Evolutionary conservation across 2,329 filamentous ascomycete species (phyloP).

Genomic region (Aspergillus pseudoviridinutans): DNA sequence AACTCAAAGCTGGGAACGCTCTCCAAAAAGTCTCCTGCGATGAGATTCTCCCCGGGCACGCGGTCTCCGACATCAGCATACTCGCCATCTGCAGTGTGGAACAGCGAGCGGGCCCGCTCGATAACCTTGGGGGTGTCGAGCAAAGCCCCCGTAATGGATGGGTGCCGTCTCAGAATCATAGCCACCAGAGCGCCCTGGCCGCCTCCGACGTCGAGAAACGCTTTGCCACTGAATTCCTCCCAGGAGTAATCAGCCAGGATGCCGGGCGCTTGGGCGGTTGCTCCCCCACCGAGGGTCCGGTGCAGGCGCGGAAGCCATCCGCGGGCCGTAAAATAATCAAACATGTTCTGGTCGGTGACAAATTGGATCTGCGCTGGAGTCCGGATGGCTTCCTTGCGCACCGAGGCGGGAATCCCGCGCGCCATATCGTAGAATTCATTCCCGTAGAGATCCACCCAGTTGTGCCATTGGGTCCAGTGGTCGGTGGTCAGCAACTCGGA

Average conservation of each 20-base stretch:
- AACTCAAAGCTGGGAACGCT: slow-evolving; percentile 28
- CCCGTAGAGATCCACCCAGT: slow-evolving; percentile 44
- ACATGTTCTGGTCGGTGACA: slow-evolving; percentile 41
- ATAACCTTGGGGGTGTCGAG: slow-evolving; percentile 36
- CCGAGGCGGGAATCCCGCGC: slow-evolving; percentile 34
- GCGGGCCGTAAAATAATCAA: slow-evolving; percentile 35
- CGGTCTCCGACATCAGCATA: slow-evolving; percentile 32
- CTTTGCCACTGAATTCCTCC: slow-evolving; percentile 32
- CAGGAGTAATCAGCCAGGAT: slow-evolving; percentile 28
- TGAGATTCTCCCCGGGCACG: slow-evolving; percentile 24
- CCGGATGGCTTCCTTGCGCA: slow-evolving; percentile 18
- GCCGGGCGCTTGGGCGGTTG: slow-evolving; percentile 36
- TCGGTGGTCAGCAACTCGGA: slow-evolving; percentile 32
- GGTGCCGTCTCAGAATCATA: slow-evolving; percentile 27
- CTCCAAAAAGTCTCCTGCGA: slow-evolving; percentile 39
- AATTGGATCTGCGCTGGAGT: slow-evolving; percentile 39
- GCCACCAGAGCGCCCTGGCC: slow-evolving; percentile 39
- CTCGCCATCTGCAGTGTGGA: slow-evolving; percentile 22
- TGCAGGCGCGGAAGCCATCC: slow-evolving; percentile 34
- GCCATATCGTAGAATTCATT: slow-evolving; percentile 45
- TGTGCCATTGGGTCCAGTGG: slow-evolving; percentile 46
- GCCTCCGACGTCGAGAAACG: slow-evolving; percentile 40
- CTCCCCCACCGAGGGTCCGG: slow-evolving; percentile 35
- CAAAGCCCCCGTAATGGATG: slow-evolving; percentile 30
- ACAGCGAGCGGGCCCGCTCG: slow-evolving; percentile 24